Evolutionary conservation across 345 rosid species (phyloP).

Genomic region (Populus alba): DNA sequence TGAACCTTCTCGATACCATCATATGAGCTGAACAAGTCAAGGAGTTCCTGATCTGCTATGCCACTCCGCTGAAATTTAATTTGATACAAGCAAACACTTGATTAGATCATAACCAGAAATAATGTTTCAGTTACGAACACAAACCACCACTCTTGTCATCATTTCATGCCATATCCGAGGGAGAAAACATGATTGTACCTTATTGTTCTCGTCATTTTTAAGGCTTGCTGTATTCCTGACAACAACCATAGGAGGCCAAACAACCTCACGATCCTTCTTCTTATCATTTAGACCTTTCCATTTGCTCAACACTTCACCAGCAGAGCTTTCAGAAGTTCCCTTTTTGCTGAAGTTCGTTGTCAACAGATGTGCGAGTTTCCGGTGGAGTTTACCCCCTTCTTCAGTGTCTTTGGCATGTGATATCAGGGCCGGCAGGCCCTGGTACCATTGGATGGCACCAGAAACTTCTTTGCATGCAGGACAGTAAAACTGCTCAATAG

Average conservation of each 20-base stretch:
- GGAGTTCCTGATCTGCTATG: slow-evolving; percentile 75
- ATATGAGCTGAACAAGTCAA: slow-evolving; percentile 57
- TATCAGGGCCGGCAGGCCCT: slow-evolving; percentile 64
- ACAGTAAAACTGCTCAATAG: slow-evolving; percentile 78
- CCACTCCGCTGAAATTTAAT: slow-evolving; percentile 60
- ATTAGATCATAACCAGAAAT: neutral
- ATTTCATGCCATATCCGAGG: neutral
- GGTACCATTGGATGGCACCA: slow-evolving; percentile 72
- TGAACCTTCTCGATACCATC: slow-evolving; percentile 57
- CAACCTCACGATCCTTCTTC: slow-evolving; percentile 62
- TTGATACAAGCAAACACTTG: neutral
- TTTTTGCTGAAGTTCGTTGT: slow-evolving; percentile 52
- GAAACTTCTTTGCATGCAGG: slow-evolving; percentile 81
- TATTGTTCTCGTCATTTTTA: slow-evolving; percentile 61
- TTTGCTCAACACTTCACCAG: slow-evolving; percentile 55
- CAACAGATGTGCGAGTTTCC: slow-evolving; percentile 63
- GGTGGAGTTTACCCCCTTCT: slow-evolving; percentile 61
- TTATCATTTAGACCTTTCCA: slow-evolving; percentile 65
- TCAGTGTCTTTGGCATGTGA: slow-evolving; percentile 70
- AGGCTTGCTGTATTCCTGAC: slow-evolving; percentile 57
- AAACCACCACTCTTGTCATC: neutral
- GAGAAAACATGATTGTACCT: slow-evolving; percentile 36
- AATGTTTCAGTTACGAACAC: neutral
- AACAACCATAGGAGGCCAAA: slow-evolving; percentile 94
- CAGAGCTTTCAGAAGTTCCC: slow-evolving; percentile 55